Evolutionary conservation across 495 filamentous ascomycete genomes (phyloP).

Genomic region (Aspergillus bertholletiae): DNA sequence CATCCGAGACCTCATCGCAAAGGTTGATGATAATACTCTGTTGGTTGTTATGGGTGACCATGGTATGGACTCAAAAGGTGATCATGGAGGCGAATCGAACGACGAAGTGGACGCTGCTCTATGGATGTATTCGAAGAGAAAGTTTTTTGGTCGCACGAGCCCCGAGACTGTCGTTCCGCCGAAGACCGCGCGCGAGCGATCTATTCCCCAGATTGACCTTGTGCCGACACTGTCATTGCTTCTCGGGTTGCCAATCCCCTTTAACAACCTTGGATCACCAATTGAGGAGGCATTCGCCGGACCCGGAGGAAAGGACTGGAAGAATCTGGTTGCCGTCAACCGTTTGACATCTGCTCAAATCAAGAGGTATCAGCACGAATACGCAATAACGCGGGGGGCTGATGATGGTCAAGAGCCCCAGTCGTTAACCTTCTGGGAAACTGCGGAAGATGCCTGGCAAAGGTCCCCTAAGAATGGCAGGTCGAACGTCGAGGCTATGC

Average conservation of each 20-base stretch:
- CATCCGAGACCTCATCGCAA: slow-evolving; percentile 64
- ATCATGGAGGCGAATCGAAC: slow-evolving; percentile 94
- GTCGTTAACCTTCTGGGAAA: slow-evolving; percentile 57
- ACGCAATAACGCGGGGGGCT: slow-evolving; percentile 57
- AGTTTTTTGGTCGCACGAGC: slow-evolving; percentile 73
- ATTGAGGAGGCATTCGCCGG: slow-evolving; percentile 93
- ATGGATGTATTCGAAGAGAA: slow-evolving; percentile 95
- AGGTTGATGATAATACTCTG: slow-evolving; percentile 79
- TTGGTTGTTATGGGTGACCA: slow-evolving; percentile 97
- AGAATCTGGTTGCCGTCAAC: slow-evolving; percentile 70
- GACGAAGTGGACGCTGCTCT: slow-evolving; percentile 92
- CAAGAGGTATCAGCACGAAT: slow-evolving; percentile 76
- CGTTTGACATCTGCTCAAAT: slow-evolving; percentile 81
- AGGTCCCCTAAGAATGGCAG: slow-evolving; percentile 34
- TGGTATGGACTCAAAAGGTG: slow-evolving; percentile 95
- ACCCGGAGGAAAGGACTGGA: slow-evolving; percentile 59
- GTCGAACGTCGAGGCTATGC: slow-evolving; percentile 29
- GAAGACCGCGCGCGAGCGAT: slow-evolving; percentile 68
- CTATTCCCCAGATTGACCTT: slow-evolving; percentile 92
- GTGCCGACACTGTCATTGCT: slow-evolving; percentile 87
- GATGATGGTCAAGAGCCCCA: slow-evolving; percentile 53
- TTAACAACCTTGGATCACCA: slow-evolving; percentile 92
- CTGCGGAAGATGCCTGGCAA: slow-evolving; percentile 47
- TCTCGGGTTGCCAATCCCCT: slow-evolving; percentile 88
- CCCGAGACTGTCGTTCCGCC: slow-evolving; percentile 61